Conservation (phyloP, 805 yeast species). For the Cyberlindnera mississippiensis region DNA sequence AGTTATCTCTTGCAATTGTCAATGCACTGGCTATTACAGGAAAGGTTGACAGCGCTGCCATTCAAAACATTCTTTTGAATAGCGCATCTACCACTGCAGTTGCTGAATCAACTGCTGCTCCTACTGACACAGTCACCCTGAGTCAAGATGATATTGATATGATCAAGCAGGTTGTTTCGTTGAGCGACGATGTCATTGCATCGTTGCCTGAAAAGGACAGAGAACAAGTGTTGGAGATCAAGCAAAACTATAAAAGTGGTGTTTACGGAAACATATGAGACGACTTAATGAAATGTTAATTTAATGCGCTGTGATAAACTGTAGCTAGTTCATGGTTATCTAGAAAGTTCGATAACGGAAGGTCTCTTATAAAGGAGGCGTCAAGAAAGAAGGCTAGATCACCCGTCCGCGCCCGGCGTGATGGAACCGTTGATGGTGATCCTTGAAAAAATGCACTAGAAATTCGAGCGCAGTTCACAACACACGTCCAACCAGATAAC, state of each 20-base stretch:
- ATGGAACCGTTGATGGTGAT: too few relatives aligned
- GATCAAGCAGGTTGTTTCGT: conserved; percentile 47
- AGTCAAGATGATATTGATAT: conserved; percentile 37
- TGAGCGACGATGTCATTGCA: conserved; percentile 48
- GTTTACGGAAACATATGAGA: conserved; percentile 21
- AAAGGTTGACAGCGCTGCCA: conserved; percentile 5
- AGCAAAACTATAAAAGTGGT: conserved; percentile 27
- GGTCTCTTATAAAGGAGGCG: too few relatives aligned
- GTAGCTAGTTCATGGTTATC: too few relatives aligned
- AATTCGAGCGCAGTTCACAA: too few relatives aligned
- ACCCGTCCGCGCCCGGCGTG: too few relatives aligned
- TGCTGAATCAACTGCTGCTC: too few relatives aligned
- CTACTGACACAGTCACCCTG: neutral
- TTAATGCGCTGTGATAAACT: neutral
- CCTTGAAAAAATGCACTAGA: too few relatives aligned
- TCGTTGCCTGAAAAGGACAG: conserved; percentile 50
- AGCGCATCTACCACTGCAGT: conserved; percentile 1
- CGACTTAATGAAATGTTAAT: neutral
- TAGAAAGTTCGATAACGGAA: too few relatives aligned
- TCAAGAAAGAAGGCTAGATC: too few relatives aligned
- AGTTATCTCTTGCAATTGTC: conserved; percentile 75
- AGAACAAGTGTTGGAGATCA: conserved; percentile 24
- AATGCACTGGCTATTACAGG: conserved; percentile 51
- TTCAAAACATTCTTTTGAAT: conserved; percentile 38
- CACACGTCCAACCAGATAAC: too few relatives aligned